Percentiles rank a stretch among this genome's conserved stretches.
Conservation (phyloP, 1,139 yeast genomes). For the Tardiomyces digboiensis region DNA sequence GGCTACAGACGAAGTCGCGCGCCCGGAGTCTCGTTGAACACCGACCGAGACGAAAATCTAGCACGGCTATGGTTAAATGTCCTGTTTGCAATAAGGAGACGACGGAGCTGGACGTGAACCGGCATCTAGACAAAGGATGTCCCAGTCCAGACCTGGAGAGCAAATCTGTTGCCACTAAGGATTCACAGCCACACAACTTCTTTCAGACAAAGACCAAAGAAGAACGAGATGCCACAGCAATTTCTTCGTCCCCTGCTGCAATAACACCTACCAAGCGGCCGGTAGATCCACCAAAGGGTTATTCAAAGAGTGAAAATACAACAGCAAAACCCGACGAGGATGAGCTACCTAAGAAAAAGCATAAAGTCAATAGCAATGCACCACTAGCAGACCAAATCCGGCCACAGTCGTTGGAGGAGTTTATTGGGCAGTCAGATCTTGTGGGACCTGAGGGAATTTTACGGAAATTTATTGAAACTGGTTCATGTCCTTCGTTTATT, state of each 20-base stretch:
- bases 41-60: too few relatives aligned
- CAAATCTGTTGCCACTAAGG: too few relatives aligned
- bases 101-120: constrained; percentile 23
- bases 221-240: not conserved
- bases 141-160: constrained; percentile 6
- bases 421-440: constrained; percentile 78
- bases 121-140: constrained; percentile 31
- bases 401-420: constrained; percentile 66
- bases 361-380: constrained; percentile 3
- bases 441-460: constrained; percentile 68
- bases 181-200: too few relatives aligned
- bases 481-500: constrained; percentile 66
- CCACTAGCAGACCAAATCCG: constrained; percentile 86
- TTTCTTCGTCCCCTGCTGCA: not conserved
- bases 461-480: constrained; percentile 51
- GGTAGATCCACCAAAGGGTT: not conserved
- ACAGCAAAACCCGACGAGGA: not conserved
- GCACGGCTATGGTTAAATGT: constrained; percentile 21
- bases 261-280: not conserved
- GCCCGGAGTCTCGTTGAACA: too few relatives aligned
- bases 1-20: too few relatives aligned
- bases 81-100: constrained; percentile 28
- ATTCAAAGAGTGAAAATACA: too few relatives aligned
- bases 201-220: too few relatives aligned
- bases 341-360: constrained; percentile 2